phyloP scores from a whole-genome alignment of 768 basidiomycete species.

The Auriculariales sp. region DNA sequence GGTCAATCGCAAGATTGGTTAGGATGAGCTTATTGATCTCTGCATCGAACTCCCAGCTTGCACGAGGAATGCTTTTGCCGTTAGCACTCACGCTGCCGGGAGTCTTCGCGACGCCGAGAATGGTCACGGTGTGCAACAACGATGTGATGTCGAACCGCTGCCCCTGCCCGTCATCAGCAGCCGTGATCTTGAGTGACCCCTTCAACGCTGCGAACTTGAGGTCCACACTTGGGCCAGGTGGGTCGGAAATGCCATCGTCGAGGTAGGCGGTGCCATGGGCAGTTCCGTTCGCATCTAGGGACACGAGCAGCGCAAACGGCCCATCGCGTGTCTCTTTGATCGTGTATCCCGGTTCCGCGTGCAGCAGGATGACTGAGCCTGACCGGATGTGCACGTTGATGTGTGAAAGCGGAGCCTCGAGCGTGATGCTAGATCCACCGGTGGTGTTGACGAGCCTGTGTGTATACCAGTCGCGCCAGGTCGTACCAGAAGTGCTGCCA shows the following conservation, averaged over 20 bases:
- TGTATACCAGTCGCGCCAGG: slow-evolving; percentile 66
- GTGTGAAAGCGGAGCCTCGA: slow-evolving; percentile 55
- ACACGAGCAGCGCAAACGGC: slow-evolving; percentile 48
- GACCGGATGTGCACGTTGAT: slow-evolving; percentile 69
- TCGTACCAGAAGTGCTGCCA: slow-evolving; percentile 32
- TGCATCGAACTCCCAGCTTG: slow-evolving; percentile 24
- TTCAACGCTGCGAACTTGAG: slow-evolving; percentile 28
- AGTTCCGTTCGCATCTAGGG: slow-evolving; percentile 28
- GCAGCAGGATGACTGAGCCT: slow-evolving; percentile 47
- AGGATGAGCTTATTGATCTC: slow-evolving; percentile 28
- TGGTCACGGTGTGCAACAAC: background rate
- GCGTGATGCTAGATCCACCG: slow-evolving; percentile 27
- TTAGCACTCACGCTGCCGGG: slow-evolving; percentile 28
- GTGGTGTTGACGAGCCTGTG: slow-evolving; percentile 36
- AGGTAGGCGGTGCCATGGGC: slow-evolving; percentile 50
- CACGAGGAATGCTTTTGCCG: slow-evolving; percentile 15
- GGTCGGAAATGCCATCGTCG: slow-evolving; percentile 53
- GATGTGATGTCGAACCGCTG: background rate
- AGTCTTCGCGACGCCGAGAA: slow-evolving; percentile 12
- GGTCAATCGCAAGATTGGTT: slow-evolving; percentile 20
- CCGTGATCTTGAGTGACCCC: slow-evolving; percentile 21
- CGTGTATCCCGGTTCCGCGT: slow-evolving; percentile 38
- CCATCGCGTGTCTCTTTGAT: slow-evolving; percentile 47
- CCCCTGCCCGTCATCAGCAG: background rate
- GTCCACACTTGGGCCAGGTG: slow-evolving; percentile 37